Conservation (phyloP, 495 filamentous ascomycete genomes). For the Tirmania nivea region DNA sequence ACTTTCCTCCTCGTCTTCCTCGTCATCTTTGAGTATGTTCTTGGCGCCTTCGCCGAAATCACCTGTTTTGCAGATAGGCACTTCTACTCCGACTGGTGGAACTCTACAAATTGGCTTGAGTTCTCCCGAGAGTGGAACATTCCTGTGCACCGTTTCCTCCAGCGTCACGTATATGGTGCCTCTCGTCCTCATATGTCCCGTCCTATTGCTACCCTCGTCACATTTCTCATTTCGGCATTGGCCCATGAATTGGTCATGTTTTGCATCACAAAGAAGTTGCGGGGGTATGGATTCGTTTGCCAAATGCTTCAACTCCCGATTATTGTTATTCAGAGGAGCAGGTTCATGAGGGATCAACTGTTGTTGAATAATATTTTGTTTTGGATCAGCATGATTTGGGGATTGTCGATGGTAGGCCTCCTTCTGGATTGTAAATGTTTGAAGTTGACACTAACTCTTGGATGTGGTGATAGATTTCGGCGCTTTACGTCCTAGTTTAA, state of each 20-base stretch:
- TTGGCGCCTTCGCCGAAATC: slow-evolving; percentile 86
- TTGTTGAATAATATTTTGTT: slow-evolving; percentile 84
- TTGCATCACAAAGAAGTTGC: slow-evolving; percentile 90
- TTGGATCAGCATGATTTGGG: slow-evolving; percentile 88
- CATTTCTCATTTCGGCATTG: slow-evolving; percentile 70
- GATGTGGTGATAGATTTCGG: slow-evolving; percentile 27
- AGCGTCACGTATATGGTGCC: slow-evolving; percentile 80
- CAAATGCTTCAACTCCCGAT: slow-evolving; percentile 96
- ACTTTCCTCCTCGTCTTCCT: slow-evolving; percentile 88
- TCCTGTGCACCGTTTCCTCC: slow-evolving; percentile 92
- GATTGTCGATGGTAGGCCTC: slow-evolving; percentile 54
- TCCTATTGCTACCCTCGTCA: slow-evolving; percentile 65
- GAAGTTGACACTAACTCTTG: too few species aligned
- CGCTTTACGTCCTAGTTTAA: slow-evolving; percentile 34
- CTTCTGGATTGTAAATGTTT: not conserved
- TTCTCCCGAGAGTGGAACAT: slow-evolving; percentile 97
- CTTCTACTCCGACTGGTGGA: slow-evolving; percentile 98
- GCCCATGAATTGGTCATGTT: slow-evolving; percentile 94
- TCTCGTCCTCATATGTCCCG: slow-evolving; percentile 52
- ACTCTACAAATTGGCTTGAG: slow-evolving; percentile 72
- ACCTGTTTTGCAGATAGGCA: slow-evolving; percentile 86
- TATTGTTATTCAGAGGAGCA: slow-evolving; percentile 66
- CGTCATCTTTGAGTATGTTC: slow-evolving; percentile 90
- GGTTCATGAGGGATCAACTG: slow-evolving; percentile 45
- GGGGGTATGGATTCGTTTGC: slow-evolving; percentile 79